phyloP scores from a whole-genome alignment of 139 green algal species.

The Micractinium sp. region DNA sequence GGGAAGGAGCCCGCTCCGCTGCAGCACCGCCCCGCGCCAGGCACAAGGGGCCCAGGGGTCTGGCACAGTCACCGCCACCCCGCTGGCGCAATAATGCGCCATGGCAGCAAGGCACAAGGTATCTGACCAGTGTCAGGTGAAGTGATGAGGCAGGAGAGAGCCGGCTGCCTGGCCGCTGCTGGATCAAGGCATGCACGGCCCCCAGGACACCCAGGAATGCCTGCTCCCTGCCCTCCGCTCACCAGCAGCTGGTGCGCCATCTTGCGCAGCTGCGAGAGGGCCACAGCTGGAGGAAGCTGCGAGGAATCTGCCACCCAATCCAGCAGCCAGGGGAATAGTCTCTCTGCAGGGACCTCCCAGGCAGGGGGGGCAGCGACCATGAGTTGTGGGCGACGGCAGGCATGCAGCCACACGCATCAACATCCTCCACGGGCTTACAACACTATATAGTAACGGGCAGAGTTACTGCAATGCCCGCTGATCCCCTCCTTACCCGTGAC shows the following conservation, averaged over 20 bases:
- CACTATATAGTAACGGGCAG: background rate
- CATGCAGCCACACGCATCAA: background rate
- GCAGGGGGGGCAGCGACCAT: background rate
- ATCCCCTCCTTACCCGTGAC: background rate
- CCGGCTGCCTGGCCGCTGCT: no score
- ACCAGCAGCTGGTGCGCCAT: conserved; percentile 57
- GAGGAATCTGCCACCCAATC: conserved; percentile 48
- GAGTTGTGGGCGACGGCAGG: background rate
- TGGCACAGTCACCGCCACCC: no score
- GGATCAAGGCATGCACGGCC: no score
- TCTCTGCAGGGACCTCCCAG: conserved; percentile 38
- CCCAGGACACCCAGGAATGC: background rate
- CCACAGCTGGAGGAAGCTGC: background rate
- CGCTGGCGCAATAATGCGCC: no score
- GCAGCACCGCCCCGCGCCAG: no score
- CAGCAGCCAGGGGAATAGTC: conserved; percentile 49
- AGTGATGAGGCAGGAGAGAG: no score
- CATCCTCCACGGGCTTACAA: background rate
- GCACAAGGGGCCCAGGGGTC: no score
- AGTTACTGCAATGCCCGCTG: background rate
- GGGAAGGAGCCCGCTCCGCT: no score
- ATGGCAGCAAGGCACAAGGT: no score
- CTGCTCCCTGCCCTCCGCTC: background rate
- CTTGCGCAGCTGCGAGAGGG: conserved; percentile 41
- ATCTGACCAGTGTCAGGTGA: no score